A percentile compares a stretch with the other conserved stretches of the same genome.
Conservation (phyloP, 148 eudicot genomes). For the Vaccinium vitisidaea region DNA sequence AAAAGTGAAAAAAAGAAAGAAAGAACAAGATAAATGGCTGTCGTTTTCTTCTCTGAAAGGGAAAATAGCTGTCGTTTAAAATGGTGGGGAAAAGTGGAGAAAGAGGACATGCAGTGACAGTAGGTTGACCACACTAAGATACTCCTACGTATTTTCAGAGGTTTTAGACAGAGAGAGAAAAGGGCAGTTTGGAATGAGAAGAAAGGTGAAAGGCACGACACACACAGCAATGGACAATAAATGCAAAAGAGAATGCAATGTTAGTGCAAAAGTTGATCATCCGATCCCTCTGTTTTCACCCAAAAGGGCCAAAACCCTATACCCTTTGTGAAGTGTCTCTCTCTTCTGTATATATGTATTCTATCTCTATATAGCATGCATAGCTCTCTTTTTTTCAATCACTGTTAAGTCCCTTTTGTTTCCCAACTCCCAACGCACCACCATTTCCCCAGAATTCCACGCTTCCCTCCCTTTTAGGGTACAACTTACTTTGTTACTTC, state of each 20-base stretch:
- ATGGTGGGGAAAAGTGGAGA: not conserved
- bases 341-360: not conserved
- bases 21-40: not conserved
- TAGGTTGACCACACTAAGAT: not conserved
- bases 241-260: slow-evolving; percentile 1
- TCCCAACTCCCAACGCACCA: not conserved
- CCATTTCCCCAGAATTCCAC: slow-evolving; percentile 4
- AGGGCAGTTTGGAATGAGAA: slow-evolving; percentile 11
- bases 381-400: not conserved
- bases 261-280: slow-evolving; percentile 4
- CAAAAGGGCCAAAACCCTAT: not conserved
- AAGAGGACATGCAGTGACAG: not conserved
- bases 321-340: not conserved
- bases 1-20: not conserved
- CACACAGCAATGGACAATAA: not conserved
- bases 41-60: no score
- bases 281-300: not conserved
- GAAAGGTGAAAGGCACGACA: slow-evolving; percentile 13
- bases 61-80: not conserved
- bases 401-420: slow-evolving; percentile 2
- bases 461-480: not conserved
- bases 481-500: not conserved
- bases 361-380: not conserved
- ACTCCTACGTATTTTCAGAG: not conserved
- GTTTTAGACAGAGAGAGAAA: not conserved